Base-by-base conservation (phyloP, 2,329 filamentous ascomycete species). In the Cladosporium sp. region DNA sequence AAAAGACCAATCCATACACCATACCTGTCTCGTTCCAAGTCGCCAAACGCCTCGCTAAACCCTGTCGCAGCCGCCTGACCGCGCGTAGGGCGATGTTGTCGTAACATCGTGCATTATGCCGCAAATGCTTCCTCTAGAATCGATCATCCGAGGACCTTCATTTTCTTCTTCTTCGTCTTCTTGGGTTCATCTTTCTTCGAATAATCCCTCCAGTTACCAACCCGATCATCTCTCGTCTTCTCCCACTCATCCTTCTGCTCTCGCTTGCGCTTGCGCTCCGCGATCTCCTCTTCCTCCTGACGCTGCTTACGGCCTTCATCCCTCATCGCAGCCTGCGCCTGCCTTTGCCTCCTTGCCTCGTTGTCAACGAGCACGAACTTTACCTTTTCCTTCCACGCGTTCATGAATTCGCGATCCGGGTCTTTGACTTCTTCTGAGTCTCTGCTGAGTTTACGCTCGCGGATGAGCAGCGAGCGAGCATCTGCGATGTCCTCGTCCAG, bases 181-280 rank as follows among this genome's bases (percentile, higher is more conserved):
- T 48, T 49, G 8, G 40, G 40, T 7, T 48, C 44, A 22, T 49
- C 52, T 58, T 68, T 69, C 74, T 95, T 93, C 69, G 93, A 85
- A 65, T 95, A 98, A 59, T 90, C 82, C 53, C 93, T 82, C 93
- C 93, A 98, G 70, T 87, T 95, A 59, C 84, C 88, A 71, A 98
- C 97, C 59, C 93, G 81, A 72, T 89, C 81, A 56, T 98, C 93
- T 43, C 93, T 77, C 22, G 87, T 95, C 65, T 88, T 84, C 75
- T 98, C 93, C 93, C 93, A 98, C 58, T 91, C 87, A 73, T 93
- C 84, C 60, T 97, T 90, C 69, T 93, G 89, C 67, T 97, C 90
- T 55, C 93, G 80, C 80, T 77, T 77, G 54, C 74, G 60, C 69
- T 77, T 77, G 53, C 74, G 63, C 63, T 74, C 74, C 34, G 92